Conservation (phyloP, 1,139 yeast genomes). For the Sugiyamaella pinicola region DNA sequence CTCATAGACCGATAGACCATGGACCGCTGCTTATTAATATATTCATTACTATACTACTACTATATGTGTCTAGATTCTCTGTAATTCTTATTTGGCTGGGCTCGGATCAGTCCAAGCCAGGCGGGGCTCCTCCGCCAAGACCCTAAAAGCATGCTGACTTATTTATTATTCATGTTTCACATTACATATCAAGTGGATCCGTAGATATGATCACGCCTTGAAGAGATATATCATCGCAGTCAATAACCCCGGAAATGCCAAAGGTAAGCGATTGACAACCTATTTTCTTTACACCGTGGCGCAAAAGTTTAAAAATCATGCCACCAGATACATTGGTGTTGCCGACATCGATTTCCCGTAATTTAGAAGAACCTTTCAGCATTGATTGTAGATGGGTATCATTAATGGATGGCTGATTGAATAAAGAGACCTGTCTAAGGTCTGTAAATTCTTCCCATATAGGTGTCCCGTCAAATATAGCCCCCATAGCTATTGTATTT, state of each 20-base stretch:
- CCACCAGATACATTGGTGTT: not conserved
- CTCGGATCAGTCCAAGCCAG: too few relatives aligned
- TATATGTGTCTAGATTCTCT: too few relatives aligned
- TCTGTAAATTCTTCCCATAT: not conserved
- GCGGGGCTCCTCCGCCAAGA: too few relatives aligned
- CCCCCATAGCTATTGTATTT: not conserved
- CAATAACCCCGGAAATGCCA: not conserved
- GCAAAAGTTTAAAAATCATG: not conserved
- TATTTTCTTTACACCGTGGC: not conserved
- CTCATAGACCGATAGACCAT: too few relatives aligned
- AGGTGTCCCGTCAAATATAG: not conserved
- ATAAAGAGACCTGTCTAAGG: not conserved
- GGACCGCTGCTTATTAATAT: too few relatives aligned
- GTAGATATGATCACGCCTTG: not conserved
- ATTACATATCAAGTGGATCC: not conserved
- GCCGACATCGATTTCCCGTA: not conserved
- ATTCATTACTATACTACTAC: too few relatives aligned
- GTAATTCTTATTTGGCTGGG: too few relatives aligned
- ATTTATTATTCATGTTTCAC: too few relatives aligned
- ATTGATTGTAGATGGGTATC: not conserved
- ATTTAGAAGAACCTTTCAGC: not conserved
- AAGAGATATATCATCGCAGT: not conserved
- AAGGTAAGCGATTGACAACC: not conserved
- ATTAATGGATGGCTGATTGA: not conserved
- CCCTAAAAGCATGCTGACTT: too few relatives aligned